Percentiles rank a stretch among this genome's conserved stretches.
These are phyloP conservation scores for Paracamarosporium sp. DNA, from an alignment of 2,329 filamentous ascomycete species.

Conservation along the genomic window DNA sequence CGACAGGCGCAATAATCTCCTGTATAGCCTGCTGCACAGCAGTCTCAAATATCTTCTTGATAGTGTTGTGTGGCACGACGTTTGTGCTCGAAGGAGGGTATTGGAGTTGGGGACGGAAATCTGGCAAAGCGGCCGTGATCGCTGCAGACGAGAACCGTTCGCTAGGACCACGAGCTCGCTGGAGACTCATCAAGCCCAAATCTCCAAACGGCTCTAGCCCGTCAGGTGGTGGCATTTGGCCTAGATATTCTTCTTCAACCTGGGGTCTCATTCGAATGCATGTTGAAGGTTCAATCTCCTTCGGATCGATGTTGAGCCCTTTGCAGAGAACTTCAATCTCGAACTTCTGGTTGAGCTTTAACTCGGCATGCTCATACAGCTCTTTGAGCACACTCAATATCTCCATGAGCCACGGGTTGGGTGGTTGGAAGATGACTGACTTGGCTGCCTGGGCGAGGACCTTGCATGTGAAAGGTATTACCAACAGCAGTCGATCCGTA, in stretches of 20 bases:
- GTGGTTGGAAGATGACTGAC: slow-evolving; percentile 89
- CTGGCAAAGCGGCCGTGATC: slow-evolving; percentile 81
- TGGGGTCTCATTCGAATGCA: slow-evolving; percentile 80
- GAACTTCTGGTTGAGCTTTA: slow-evolving; percentile 97
- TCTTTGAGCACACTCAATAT: slow-evolving; percentile 91
- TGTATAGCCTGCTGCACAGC: slow-evolving; percentile 89
- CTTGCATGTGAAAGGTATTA: slow-evolving; percentile 98
- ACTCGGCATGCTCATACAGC: slow-evolving; percentile 87
- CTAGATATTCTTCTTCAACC: slow-evolving; percentile 65
- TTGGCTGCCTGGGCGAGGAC: slow-evolving; percentile 83
- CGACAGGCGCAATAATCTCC: slow-evolving; percentile 96
- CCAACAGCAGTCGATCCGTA: slow-evolving; percentile 86
- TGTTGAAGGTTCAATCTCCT: slow-evolving; percentile 84
- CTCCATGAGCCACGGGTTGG: slow-evolving; percentile 98
- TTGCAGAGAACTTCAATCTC: slow-evolving; percentile 98
- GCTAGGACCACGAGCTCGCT: slow-evolving; percentile 69
- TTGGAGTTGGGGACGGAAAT: slow-evolving; percentile 78
- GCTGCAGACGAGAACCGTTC: slow-evolving; percentile 78
- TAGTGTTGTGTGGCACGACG: slow-evolving; percentile 72
- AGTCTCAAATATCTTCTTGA: slow-evolving; percentile 77
- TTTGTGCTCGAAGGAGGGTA: slow-evolving; percentile 74
- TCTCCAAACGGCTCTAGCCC: slow-evolving; percentile 83
- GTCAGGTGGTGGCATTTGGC: slow-evolving; percentile 63
- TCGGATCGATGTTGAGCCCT: slow-evolving; percentile 88
- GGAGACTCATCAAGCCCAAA: slow-evolving; percentile 66